Percentiles rank a stretch among this genome's conserved stretches.
phyloP scores from a whole-genome alignment of 2,329 filamentous ascomycete species.

The Fusarium dimerum region DNA sequence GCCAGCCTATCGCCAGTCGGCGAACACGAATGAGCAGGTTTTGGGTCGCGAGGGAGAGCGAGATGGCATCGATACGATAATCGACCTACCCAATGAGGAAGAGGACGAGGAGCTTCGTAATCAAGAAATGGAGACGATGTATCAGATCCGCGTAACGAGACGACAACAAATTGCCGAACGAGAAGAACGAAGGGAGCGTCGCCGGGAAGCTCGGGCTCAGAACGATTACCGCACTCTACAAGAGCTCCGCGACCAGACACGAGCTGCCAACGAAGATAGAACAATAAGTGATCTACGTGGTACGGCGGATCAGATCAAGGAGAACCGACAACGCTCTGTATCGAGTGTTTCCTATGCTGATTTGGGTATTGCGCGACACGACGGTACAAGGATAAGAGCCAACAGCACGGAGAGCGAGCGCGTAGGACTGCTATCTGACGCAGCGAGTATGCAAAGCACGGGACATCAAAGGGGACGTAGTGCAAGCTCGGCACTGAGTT shows the following conservation, averaged over 20 bases:
- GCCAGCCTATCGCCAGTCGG: conserved; percentile 76
- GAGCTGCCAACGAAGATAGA: conserved; percentile 48
- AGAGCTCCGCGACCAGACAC: conserved; percentile 60
- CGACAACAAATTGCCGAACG: conserved; percentile 75
- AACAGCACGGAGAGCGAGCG: conserved; percentile 74
- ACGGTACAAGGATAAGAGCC: conserved; percentile 73
- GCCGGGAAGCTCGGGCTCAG: conserved; percentile 70
- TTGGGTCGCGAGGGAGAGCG: conserved; percentile 88
- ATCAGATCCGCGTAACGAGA: conserved; percentile 81
- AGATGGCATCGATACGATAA: conserved; percentile 84
- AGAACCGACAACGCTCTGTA: conserved; percentile 65
- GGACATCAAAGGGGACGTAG: conserved; percentile 36
- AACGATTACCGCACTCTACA: conserved; percentile 72
- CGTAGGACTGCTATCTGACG: conserved; percentile 69
- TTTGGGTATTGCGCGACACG: conserved; percentile 73
- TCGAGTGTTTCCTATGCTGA: conserved; percentile 77
- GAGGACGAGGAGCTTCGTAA: conserved; percentile 79
- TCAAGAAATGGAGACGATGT: conserved; percentile 88
- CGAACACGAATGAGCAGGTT: conserved; percentile 76
- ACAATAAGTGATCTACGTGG: conserved; percentile 57
- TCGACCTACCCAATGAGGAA: conserved; percentile 80
- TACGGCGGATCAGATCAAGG: conserved; percentile 58
- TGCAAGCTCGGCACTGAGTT: conserved; percentile 57
- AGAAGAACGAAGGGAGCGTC: conserved; percentile 69
- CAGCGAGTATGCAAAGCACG: conserved; percentile 59